A percentile compares a stretch with the other conserved stretches of the same genome.
Conservation (phyloP, 768 basidiomycete genomes). For the Sporobolomyces pararoseus region DNA sequence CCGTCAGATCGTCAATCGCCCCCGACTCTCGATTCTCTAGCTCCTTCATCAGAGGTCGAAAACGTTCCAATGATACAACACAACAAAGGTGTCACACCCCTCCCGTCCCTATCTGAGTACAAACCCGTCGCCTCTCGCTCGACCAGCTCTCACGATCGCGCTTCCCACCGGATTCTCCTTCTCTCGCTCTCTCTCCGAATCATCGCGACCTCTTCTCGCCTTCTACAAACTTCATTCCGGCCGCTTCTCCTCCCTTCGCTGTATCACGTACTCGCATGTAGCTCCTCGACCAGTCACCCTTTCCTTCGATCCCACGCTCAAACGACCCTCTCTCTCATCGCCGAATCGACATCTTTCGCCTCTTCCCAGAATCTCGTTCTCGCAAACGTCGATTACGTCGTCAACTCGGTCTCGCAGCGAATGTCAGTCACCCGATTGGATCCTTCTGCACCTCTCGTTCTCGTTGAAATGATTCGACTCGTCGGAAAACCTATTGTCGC, state of each 20-base stretch:
- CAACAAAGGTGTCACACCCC: constrained; percentile 3
- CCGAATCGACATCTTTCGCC: constrained; percentile 77
- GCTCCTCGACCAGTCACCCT: constrained; percentile 64
- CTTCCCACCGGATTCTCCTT: constrained; percentile 64
- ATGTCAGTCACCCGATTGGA: constrained; percentile 73
- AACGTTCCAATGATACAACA: constrained; percentile 35
- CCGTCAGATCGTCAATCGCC: too few species aligned
- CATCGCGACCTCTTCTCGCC: constrained; percentile 65
- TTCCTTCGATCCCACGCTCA: constrained; percentile 72
- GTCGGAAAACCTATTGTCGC: constrained; percentile 83
- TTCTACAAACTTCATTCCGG: constrained; percentile 68
- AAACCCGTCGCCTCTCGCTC: constrained; percentile 1
- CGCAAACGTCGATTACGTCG: constrained; percentile 92
- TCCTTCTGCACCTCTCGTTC: constrained; percentile 79
- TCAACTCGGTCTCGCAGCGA: constrained; percentile 81
- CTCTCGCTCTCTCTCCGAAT: constrained; percentile 67
- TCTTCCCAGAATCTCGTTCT: constrained; percentile 80
- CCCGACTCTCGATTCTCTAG: background rate
- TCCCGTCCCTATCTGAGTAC: constrained; percentile 20
- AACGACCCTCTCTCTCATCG: constrained; percentile 66
- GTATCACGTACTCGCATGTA: constrained; percentile 80
- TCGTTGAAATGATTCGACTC: constrained; percentile 76
- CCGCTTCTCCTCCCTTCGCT: constrained; percentile 70
- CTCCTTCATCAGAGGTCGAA: background rate
- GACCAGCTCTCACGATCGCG: constrained; percentile 2